These are phyloP conservation scores for Creolimax fragrantissima DNA, from an alignment of 78 protist genomes.

Conservation along the genomic window DNA sequence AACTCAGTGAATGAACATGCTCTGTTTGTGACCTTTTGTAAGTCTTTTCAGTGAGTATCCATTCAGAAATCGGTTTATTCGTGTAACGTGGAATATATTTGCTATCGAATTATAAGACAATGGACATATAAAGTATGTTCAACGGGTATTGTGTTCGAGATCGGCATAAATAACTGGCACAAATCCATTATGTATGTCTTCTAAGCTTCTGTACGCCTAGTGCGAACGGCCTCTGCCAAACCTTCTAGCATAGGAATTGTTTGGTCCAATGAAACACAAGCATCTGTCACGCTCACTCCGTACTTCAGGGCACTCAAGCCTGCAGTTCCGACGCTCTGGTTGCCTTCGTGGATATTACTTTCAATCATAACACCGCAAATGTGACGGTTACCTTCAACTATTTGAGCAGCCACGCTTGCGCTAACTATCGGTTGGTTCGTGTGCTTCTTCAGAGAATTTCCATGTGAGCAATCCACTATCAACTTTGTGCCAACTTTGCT, in stretches of 20 bases:
- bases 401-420: constrained; percentile 8
- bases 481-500: neutral
- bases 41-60: too few relatives aligned
- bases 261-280: constrained; percentile 44
- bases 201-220: too few relatives aligned
- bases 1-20: too few relatives aligned
- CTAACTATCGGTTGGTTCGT: constrained; percentile 41
- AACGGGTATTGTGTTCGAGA: too few relatives aligned
- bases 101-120: too few relatives aligned
- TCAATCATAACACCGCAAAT: constrained; percentile 66
- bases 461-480: constrained; percentile 55
- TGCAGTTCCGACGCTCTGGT: constrained; percentile 1
- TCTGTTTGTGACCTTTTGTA: too few relatives aligned
- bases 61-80: too few relatives aligned
- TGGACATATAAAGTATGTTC: too few relatives aligned
- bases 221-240: constrained; percentile 32
- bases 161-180: too few relatives aligned
- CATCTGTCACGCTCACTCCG: constrained; percentile 56
- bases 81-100: too few relatives aligned
- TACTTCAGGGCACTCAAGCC: constrained; percentile 20
- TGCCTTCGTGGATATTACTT: constrained; percentile 43
- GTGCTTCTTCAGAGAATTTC: constrained; percentile 39
- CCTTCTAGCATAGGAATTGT: constrained; percentile 41
- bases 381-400: neutral
- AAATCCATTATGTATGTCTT: too few relatives aligned